Base-by-base conservation (phyloP, 2,329 filamentous ascomycete species). In the Metarhizium sp. region DNA sequence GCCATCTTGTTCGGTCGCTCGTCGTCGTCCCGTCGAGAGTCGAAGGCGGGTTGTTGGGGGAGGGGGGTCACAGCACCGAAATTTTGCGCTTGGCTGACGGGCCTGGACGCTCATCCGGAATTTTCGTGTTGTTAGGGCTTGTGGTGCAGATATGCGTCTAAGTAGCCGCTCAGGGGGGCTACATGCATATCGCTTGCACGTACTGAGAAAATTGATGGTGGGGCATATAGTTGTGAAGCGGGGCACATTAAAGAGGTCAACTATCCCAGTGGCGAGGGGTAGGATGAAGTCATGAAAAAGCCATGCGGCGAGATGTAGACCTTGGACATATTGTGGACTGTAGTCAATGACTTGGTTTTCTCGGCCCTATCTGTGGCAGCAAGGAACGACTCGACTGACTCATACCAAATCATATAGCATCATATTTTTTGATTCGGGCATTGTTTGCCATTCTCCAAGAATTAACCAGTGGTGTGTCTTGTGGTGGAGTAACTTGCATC, bases 1-100 rank as follows among this genome's bases (percentile, higher is more conserved):
- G 79, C 82, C 83, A 86, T 86, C 57, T 61, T 71, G 61, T 59
- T 55, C 58, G 60, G 59, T 60, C 60, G 58, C 59, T 62, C 61
- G 65, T 67, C 58, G 63, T 62, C 61, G 57, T 58, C 57, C 62
- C 59, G 62, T 66, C 59, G 59, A 52, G 52, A 56, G 55, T 59
- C 59, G 57, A 55, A 56, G 51, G 53, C 46, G 52, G 53, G 58
- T 54, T 42, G 32, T 34, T 34, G 32, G 7, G 10, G 32, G 7
- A 6, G 8, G 63, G 60, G 64, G 64, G 63, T 67, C 66, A 68
- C 62, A 59, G 61, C 62, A 62, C 63, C 64, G 64, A 65, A 70
- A 67, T 70, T 73, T 69, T 71, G 64, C 67, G 61, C 64, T 60
- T 60, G 48, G 49, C 54, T 65, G 63, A 63, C 60, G 62, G 64